These are phyloP conservation scores for Rhizopogon roseolus DNA, from an alignment of 768 basidiomycete genomes.

Conservation along the genomic window DNA sequence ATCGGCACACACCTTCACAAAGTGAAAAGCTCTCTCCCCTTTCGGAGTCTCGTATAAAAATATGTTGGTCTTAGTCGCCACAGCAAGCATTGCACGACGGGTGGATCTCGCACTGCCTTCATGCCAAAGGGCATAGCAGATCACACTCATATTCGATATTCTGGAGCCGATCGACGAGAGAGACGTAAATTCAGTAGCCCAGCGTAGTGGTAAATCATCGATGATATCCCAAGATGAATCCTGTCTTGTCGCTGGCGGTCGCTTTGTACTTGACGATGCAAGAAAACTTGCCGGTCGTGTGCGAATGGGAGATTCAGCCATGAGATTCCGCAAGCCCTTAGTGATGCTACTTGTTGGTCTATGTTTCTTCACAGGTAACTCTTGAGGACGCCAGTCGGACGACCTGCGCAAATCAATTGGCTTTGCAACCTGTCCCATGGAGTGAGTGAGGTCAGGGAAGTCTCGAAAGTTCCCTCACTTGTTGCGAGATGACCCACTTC, in stretches of 20 bases:
- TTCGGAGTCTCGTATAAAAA: conserved; percentile 77
- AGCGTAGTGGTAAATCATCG: conserved; percentile 68
- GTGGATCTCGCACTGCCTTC: conserved; percentile 45
- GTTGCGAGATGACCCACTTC: conserved; percentile 66
- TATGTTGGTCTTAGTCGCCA: conserved; percentile 71
- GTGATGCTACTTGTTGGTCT: conserved; percentile 55
- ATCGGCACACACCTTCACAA: conserved; percentile 57
- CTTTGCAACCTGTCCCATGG: conserved; percentile 40
- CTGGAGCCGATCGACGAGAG: conserved; percentile 68
- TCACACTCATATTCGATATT: conserved; percentile 49
- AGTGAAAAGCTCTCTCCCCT: conserved; percentile 78
- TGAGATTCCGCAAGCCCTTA: conserved; percentile 58
- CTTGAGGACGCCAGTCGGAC: conserved; percentile 46
- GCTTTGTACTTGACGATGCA: conserved; percentile 22
- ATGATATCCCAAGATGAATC: conserved; percentile 70
- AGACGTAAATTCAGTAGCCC: conserved; percentile 85
- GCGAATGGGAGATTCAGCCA: conserved; percentile 35
- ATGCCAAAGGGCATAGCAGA: conserved; percentile 66
- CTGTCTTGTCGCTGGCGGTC: conserved; percentile 28
- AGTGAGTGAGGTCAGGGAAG: conserved; percentile 2
- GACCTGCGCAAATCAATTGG: conserved; percentile 58
- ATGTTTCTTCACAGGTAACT: conserved; percentile 40
- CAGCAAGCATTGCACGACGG: conserved; percentile 56
- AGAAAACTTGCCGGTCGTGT: conserved; percentile 24
- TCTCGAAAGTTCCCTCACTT: conserved; percentile 35